These are phyloP conservation scores for Cubamyces sp. DNA, from an alignment of 768 basidiomycete species.

Conservation along the genomic window DNA sequence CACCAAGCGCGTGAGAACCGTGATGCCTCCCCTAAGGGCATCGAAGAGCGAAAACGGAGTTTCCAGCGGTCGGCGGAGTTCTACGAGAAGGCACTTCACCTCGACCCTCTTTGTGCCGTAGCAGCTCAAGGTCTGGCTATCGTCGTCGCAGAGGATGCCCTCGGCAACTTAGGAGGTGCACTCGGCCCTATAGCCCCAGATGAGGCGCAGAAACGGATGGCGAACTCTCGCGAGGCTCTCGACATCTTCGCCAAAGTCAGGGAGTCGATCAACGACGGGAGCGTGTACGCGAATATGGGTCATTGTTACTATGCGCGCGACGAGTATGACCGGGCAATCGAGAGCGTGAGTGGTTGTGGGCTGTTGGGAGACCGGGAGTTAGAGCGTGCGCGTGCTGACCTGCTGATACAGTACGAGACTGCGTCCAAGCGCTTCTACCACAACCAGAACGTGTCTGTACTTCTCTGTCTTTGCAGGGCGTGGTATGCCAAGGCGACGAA, in stretches of 20 bases:
- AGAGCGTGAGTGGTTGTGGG: conserved; percentile 67
- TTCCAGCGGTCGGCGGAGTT: conserved; percentile 88
- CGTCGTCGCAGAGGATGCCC: conserved; percentile 87
- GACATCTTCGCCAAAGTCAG: conserved; percentile 89
- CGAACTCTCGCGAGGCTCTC: conserved; percentile 85
- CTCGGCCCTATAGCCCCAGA: conserved; percentile 49
- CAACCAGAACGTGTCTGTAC: conserved; percentile 71
- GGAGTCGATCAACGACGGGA: conserved; percentile 80
- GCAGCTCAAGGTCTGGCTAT: conserved; percentile 97
- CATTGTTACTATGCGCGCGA: conserved; percentile 93
- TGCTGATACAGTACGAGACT: conserved; percentile 76
- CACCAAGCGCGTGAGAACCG: conserved; percentile 84
- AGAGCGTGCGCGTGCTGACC: conserved; percentile 4
- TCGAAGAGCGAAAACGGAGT: conserved; percentile 74
- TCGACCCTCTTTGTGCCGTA: conserved; percentile 86
- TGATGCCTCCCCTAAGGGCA: conserved; percentile 56
- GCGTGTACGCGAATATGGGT: conserved; percentile 94
- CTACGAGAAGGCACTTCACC: conserved; percentile 86
- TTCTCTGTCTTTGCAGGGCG: conserved; percentile 87
- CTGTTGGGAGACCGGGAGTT: background rate
- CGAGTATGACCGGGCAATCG: conserved; percentile 94
- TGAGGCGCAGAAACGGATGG: conserved; percentile 65
- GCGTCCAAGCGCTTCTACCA: conserved; percentile 80
- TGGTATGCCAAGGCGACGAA: conserved; percentile 95
- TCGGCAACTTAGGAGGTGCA: conserved; percentile 67